Conservation (phyloP, 495 filamentous ascomycete species). For the Penicillium paradoxum region DNA sequence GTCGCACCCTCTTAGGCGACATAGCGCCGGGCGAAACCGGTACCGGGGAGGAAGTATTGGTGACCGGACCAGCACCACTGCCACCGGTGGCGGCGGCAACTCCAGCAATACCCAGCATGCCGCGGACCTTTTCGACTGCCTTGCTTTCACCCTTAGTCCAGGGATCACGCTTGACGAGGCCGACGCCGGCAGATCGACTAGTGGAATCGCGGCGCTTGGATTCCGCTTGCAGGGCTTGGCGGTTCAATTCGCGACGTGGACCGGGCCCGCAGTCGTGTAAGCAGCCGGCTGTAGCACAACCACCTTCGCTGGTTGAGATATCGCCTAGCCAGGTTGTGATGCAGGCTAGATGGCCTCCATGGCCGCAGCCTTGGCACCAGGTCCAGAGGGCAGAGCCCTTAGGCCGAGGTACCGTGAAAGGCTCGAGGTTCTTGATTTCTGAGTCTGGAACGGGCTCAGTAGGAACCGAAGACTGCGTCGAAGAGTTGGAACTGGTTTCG, state of each 20-base stretch:
- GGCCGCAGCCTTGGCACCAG: constrained; percentile 69
- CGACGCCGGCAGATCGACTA: constrained; percentile 31
- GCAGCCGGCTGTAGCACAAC: constrained; percentile 68
- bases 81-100: constrained; percentile 21
- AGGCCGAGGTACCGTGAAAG: constrained; percentile 22
- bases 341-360: constrained; percentile 69
- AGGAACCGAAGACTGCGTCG: constrained; percentile 25
- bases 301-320: constrained; percentile 56
- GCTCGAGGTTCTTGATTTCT: constrained; percentile 18
- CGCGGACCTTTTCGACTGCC: constrained; percentile 45
- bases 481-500: constrained; percentile 23
- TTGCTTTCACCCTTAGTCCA: constrained; percentile 42
- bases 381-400: constrained; percentile 51
- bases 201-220: constrained; percentile 36
- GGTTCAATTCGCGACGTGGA: constrained; percentile 47
- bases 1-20: constrained; percentile 43
- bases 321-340: constrained; percentile 61
- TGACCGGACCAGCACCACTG: constrained; percentile 17
- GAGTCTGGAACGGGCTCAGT: constrained; percentile 30
- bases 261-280: constrained; percentile 68
- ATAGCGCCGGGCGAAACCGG: constrained; percentile 25
- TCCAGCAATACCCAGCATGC: constrained; percentile 38
- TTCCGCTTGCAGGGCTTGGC: constrained; percentile 28
- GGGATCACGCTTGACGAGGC: constrained; percentile 40
- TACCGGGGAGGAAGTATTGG: constrained; percentile 17